Conservation (phyloP, 495 filamentous ascomycete genomes). For the Alectoria sarmentosa region DNA sequence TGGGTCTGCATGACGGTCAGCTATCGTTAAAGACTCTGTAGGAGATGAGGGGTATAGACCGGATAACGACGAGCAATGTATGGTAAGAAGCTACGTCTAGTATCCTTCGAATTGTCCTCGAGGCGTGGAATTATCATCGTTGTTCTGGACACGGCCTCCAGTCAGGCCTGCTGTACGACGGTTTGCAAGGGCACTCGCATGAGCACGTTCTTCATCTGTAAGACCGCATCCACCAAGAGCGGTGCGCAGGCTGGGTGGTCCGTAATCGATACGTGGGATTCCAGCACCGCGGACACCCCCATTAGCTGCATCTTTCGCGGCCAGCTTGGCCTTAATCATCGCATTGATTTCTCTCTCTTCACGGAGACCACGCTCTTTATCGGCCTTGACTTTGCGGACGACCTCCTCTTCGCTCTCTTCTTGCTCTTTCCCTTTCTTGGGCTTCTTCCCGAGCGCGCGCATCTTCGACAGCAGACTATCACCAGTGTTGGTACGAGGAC, state of each 20-base stretch:
- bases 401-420: not conserved
- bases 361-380: not conserved
- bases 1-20: not conserved
- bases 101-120: not conserved
- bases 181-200: not conserved
- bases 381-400: not conserved
- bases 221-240: not conserved
- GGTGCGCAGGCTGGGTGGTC: not conserved
- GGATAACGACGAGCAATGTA: not conserved
- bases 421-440: constrained; percentile 1
- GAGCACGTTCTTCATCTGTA: not conserved
- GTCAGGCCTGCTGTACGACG: not conserved
- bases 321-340: not conserved
- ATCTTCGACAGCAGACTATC: not conserved
- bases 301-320: not conserved
- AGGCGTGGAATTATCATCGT: not conserved
- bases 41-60: not conserved
- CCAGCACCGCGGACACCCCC: not conserved
- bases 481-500: not conserved
- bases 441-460: not conserved
- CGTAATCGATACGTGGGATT: constrained; percentile 1
- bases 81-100: not conserved
- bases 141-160: not conserved
- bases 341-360: not conserved
- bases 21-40: not conserved